Evolutionary conservation across 768 basidiomycete species (phyloP).

Genomic region (Tulasnella sp.): DNA sequence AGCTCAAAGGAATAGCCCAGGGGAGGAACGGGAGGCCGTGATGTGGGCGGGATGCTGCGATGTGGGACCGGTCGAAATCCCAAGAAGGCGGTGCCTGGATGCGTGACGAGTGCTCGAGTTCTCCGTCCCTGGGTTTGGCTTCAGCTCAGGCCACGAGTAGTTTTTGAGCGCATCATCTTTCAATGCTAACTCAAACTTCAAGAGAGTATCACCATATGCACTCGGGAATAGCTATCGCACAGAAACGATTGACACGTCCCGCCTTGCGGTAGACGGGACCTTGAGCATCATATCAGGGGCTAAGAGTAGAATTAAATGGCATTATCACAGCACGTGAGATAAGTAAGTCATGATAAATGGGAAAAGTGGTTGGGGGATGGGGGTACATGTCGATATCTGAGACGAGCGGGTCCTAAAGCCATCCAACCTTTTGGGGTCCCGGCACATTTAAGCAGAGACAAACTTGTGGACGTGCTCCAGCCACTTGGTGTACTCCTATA

Average conservation of each 20-base stretch:
- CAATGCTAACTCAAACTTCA: no score
- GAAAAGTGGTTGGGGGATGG: neutral
- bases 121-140: neutral
- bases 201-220: no score
- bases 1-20: neutral
- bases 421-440: no score
- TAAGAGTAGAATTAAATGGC: neutral
- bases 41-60: neutral
- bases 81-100: neutral
- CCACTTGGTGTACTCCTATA: constrained; percentile 89
- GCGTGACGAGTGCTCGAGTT: neutral
- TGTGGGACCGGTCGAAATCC: constrained; percentile 9
- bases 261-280: no score
- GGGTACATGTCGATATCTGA: neutral
- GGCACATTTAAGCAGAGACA: constrained; percentile 39
- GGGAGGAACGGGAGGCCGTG: neutral
- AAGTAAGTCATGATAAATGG: neutral
- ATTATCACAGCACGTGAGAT: neutral
- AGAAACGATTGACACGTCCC: no score
- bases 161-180: no score
- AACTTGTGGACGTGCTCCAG: constrained; percentile 76
- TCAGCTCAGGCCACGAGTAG: neutral
- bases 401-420: no score
- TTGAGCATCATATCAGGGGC: neutral
- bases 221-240: no score